phyloP scores from a whole-genome alignment of 202 grass and related monocot genomes.

The Setaria italica region DNA sequence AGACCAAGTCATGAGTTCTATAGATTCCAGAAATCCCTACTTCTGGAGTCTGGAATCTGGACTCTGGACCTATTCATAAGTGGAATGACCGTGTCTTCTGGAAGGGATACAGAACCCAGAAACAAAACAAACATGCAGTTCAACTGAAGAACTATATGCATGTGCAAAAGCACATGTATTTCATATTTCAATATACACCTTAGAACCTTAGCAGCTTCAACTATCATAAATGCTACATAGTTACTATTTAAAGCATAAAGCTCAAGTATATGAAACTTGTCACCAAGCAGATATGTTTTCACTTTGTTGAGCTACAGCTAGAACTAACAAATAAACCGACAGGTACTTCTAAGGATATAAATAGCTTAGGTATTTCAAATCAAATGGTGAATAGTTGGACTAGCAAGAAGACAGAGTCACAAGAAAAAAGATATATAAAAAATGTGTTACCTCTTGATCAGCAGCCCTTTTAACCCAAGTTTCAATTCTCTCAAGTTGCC shows the following conservation, averaged over 20 bases:
- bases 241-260: neutral
- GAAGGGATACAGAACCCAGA: neutral
- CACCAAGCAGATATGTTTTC: neutral
- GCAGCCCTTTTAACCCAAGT: conserved; percentile 87
- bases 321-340: neutral
- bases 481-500: conserved; percentile 94
- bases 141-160: conserved; percentile 14
- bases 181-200: neutral
- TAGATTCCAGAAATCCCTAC: neutral
- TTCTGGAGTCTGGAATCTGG: neutral
- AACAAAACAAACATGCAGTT: conserved; percentile 8
- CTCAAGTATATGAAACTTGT: neutral
- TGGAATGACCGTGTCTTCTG: neutral
- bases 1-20: neutral
- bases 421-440: neutral
- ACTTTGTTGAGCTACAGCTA: conserved; percentile 5
- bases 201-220: neutral
- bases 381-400: neutral
- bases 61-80: neutral
- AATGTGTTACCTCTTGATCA: conserved; percentile 81
- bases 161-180: neutral
- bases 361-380: neutral
- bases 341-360: neutral
- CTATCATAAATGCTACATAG: neutral
- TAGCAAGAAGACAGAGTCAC: neutral